These are phyloP conservation scores for Hysterangium stoloniferum DNA, from an alignment of 768 basidiomycete species.

Conservation along the genomic window DNA sequence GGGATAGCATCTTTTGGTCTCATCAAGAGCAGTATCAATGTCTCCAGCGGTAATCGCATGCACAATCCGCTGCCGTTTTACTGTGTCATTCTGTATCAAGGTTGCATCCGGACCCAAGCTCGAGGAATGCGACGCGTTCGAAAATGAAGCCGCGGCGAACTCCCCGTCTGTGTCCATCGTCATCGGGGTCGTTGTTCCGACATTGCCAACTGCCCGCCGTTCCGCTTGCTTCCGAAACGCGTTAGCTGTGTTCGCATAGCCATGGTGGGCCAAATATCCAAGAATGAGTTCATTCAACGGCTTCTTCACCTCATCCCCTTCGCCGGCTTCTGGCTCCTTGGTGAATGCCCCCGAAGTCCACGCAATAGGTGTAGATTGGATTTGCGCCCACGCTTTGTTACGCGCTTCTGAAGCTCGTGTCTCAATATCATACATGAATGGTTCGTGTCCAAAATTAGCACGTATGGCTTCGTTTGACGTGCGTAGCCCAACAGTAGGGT, in stretches of 20 bases:
- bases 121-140: conserved; percentile 6
- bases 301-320: conserved; percentile 8
- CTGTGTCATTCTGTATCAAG: conserved; percentile 40
- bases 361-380: conserved; percentile 50
- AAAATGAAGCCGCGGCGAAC: conserved; percentile 32
- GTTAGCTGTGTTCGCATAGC: conserved; percentile 64
- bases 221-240: conserved; percentile 50
- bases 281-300: conserved; percentile 68
- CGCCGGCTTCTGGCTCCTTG: not conserved
- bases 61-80: conserved; percentile 62
- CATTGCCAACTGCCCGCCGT: not conserved
- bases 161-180: conserved; percentile 37
- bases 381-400: conserved; percentile 56
- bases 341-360: conserved; percentile 22
- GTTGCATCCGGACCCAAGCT: conserved; percentile 6
- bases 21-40: conserved; percentile 57
- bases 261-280: conserved; percentile 78
- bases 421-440: conserved; percentile 89
- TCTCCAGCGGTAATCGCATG: conserved; percentile 61
- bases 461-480: conserved; percentile 70
- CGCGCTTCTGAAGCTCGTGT: conserved; percentile 70
- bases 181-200: not conserved
- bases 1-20: conserved; percentile 51
- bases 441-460: conserved; percentile 82
- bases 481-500: conserved; percentile 85